These are phyloP conservation scores for Fusarium sp. DNA, from an alignment of 2,329 filamentous ascomycete genomes.

Conservation along the genomic window DNA sequence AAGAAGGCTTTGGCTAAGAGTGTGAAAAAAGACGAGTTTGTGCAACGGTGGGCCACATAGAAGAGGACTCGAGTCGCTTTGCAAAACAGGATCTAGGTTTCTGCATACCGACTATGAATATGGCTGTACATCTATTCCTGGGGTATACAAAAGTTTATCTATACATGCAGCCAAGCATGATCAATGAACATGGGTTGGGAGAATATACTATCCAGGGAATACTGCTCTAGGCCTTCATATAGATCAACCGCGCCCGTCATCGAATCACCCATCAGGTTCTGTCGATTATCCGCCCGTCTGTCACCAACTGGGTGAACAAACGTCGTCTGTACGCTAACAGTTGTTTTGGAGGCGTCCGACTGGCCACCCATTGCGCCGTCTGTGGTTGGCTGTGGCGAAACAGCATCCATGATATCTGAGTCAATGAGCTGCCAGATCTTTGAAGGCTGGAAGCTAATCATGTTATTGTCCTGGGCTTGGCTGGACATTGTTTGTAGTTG, in stretches of 20 bases:
- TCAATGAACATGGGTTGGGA: constrained; percentile 42
- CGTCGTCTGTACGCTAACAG: constrained; percentile 35
- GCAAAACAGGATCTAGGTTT: neutral
- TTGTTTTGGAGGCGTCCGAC: constrained; percentile 25
- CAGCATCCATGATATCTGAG: constrained; percentile 33
- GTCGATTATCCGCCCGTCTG: neutral
- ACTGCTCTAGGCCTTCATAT: constrained; percentile 32
- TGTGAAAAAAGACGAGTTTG: constrained; percentile 63
- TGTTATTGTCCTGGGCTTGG: constrained; percentile 35
- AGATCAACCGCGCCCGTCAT: constrained; percentile 12
- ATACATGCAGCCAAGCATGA: constrained; percentile 39
- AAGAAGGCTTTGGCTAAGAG: constrained; percentile 57
- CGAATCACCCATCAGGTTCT: neutral
- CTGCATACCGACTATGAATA: neutral
- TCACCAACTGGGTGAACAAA: constrained; percentile 35
- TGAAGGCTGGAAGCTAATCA: constrained; percentile 38
- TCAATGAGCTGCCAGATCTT: constrained; percentile 41
- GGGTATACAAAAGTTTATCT: neutral
- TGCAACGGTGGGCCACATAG: constrained; percentile 50
- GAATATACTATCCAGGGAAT: constrained; percentile 40
- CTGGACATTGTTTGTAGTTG: constrained; percentile 39
- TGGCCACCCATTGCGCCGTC: constrained; percentile 14
- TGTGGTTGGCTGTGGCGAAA: constrained; percentile 16
- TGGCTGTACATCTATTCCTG: too few species aligned
- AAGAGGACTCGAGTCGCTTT: neutral